Percentiles rank a stretch among this genome's conserved stretches.
Evolutionary conservation across 108 stramenopile genomes (phyloP).

Genomic region (Parmales sp.): DNA sequence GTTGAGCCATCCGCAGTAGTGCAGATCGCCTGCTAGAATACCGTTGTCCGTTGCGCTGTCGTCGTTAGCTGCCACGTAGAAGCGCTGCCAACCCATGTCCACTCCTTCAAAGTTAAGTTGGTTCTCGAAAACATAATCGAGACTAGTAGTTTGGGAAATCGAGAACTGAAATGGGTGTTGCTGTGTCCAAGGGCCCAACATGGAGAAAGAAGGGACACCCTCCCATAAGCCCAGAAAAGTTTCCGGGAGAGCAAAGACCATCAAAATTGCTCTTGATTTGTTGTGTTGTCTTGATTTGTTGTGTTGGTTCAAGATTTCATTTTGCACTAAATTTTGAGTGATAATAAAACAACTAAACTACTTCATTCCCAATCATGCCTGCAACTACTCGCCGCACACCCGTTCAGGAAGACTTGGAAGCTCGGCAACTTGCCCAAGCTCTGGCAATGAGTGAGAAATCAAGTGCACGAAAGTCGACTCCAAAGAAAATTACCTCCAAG

Average conservation of each 20-base stretch:
- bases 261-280: background rate
- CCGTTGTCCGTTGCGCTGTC: background rate
- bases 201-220: background rate
- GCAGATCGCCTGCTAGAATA: background rate
- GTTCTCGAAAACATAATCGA: background rate
- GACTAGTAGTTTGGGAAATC: background rate
- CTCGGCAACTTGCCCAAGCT: too few species aligned
- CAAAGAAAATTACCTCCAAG: too few species aligned
- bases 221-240: background rate
- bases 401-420: too few species aligned
- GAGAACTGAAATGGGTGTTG: background rate
- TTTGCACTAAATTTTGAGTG: too few species aligned
- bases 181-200: background rate
- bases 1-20: conserved; percentile 1
- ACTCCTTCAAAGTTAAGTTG: background rate
- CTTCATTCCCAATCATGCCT: too few species aligned
- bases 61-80: background rate
- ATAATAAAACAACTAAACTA: too few species aligned
- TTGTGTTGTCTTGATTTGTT: too few species aligned
- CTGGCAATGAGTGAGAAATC: too few species aligned
- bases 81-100: conserved; percentile 6
- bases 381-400: too few species aligned
- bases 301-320: too few species aligned
- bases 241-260: conserved; percentile 1
- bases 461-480: too few species aligned